phyloP scores from a whole-genome alignment of 176 grass and related monocot genomes.

The Dactylis glomerata region DNA sequence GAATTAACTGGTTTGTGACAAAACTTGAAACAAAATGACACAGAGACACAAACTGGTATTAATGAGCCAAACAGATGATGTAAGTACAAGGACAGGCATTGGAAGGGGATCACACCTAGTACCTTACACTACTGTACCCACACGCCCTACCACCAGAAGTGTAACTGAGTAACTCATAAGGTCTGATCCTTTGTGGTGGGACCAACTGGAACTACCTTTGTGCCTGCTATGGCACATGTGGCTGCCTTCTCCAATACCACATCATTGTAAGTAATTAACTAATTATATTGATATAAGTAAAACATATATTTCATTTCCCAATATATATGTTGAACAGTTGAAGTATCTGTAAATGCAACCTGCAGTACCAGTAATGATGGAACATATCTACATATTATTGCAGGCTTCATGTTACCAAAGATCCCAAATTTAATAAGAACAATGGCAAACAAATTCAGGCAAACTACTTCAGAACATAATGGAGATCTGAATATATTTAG shows the following conservation, averaged over 20 bases:
- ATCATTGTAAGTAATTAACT: not conserved
- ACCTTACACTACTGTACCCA: not conserved
- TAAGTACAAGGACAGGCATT: not conserved
- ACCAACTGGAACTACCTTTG: constrained; percentile 7
- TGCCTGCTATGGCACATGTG: not conserved
- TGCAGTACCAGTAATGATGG: not conserved
- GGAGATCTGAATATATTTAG: not conserved
- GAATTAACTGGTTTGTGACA: not conserved
- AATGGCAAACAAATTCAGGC: not conserved
- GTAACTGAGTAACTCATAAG: not conserved
- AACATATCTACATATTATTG: not conserved
- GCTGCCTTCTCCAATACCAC: not conserved
- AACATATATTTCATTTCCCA: not conserved
- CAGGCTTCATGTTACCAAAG: not conserved
- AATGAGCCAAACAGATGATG: not conserved
- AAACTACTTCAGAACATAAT: not conserved
- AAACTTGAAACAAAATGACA: not conserved
- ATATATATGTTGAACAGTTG: not conserved
- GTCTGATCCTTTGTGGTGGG: not conserved
- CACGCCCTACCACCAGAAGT: not conserved
- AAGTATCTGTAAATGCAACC: not conserved
- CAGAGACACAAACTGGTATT: not conserved
- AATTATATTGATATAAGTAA: not conserved
- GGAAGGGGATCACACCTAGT: not conserved
- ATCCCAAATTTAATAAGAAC: not conserved